Evolutionary conservation across 1,284 basidiomycete species (phyloP), one percentile per base, ranked within the genome.

Genomic region (Rhodotorula glutinis): DNA sequence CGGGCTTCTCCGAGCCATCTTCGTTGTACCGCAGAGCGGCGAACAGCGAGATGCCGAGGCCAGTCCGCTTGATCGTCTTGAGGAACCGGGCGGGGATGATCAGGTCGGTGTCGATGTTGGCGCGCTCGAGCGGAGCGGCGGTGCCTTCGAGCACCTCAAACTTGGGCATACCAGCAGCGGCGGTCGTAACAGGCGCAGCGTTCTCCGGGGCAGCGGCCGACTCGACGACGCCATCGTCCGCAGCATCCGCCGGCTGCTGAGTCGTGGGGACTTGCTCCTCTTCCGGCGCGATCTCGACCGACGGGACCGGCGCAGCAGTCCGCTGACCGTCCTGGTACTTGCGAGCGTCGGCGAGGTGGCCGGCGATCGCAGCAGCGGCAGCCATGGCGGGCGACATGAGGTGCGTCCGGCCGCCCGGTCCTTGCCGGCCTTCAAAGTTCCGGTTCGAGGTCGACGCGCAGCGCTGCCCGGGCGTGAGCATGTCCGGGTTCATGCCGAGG

Each of bases 361-460:
- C 93, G 3, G 88, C 90, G 71, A 97, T 85, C 11, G 94, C 93
- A 25, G 93, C 93, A 0, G 93, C 92, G 10, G 92, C 90, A 14
- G 94, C 93, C 93, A 97, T 96, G 14, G 92, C 94, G 43, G 93
- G 93, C 77, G 89, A 92, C 79, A 95, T 83, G 67, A 97, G 84
- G 79, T 97, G 93, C 11, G 93, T 97, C 52, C 93, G 86, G 40
- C 93, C 93, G 73, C 92, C 92, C 49, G 92, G 85, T 70, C 92
- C 92, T 79, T 95, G 91, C 49, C 84, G 88, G 59, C 94, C 93
- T 80, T 97, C 93, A 76, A 97, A 97, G 82, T 97, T 97, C 71
- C 94, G 88, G 81, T 97, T 97, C 77, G 92, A 95, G 51, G 94
- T 97, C 75, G 90, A 93, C 10, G 94, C 93, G 77, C 93, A 97